Evolutionary conservation across 192 early-diverging fungal species (phyloP).

Genomic region (Podila epigama): DNA sequence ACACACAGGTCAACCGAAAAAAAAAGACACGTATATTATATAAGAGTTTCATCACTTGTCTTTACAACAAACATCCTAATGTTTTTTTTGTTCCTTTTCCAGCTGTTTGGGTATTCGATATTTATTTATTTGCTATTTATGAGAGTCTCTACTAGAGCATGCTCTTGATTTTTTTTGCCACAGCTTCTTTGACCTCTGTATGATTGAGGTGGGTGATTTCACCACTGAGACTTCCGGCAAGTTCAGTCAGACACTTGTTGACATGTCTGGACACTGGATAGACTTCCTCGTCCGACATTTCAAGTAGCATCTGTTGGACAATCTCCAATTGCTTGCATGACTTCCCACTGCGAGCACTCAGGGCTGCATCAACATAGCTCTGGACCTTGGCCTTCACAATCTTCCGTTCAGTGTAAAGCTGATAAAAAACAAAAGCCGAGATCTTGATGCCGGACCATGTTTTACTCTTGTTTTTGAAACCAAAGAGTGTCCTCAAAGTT

Average conservation of each 20-base stretch:
- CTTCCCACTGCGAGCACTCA: constrained; percentile 12
- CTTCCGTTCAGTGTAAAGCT: constrained; percentile 4
- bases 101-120: no score
- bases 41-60: no score
- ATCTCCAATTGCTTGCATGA: constrained; percentile 22
- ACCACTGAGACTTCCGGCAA: constrained; percentile 3
- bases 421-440: constrained; percentile 15
- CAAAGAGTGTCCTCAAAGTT: constrained; percentile 24
- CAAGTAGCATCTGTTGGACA: constrained; percentile 8
- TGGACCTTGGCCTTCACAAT: constrained; percentile 11
- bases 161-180: no score
- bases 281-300: constrained; percentile 22
- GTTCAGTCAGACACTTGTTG: constrained; percentile 19
- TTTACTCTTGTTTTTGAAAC: constrained; percentile 18
- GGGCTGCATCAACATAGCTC: constrained; percentile 7
- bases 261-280: constrained; percentile 24
- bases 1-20: no score
- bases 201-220: constrained; percentile 20
- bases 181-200: no score
- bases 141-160: no score
- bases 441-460: constrained; percentile 26
- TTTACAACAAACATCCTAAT: no score
- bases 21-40: no score
- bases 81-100: no score
- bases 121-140: no score